Evolutionary conservation across 2,329 filamentous ascomycete genomes (phyloP).

Genomic region (Pseudocercospora vitis): DNA sequence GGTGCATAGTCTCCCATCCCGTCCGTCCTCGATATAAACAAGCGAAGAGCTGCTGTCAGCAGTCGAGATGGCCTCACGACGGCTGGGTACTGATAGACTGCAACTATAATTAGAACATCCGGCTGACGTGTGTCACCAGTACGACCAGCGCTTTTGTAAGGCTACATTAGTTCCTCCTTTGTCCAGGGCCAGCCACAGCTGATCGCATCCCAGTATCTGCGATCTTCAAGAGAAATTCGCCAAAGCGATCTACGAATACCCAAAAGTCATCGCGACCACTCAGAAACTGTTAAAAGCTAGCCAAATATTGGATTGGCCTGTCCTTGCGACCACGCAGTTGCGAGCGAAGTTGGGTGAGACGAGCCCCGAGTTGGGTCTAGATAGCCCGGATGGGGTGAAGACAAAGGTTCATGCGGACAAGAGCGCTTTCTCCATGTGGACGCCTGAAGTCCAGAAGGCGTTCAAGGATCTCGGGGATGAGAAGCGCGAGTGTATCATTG

Average conservation of each 20-base stretch:
- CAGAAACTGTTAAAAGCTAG: constrained; percentile 55
- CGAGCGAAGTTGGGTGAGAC: constrained; percentile 75
- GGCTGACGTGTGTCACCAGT: constrained; percentile 7
- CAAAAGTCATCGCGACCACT: constrained; percentile 63
- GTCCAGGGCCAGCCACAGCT: constrained; percentile 2
- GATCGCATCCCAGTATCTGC: constrained; percentile 65
- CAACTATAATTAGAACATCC: neutral
- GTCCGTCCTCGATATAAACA: neutral
- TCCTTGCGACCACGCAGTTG: constrained; percentile 85
- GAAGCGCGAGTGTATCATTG: constrained; percentile 62
- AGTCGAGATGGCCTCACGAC: neutral
- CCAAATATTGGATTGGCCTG: constrained; percentile 65
- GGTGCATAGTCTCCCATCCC: no score
- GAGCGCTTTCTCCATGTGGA: constrained; percentile 84
- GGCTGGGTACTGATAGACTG: constrained; percentile 2
- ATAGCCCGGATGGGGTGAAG: constrained; percentile 51
- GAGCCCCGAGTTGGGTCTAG: constrained; percentile 66
- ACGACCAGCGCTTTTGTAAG: constrained; percentile 9
- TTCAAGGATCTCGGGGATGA: constrained; percentile 43
- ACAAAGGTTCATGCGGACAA: constrained; percentile 72
- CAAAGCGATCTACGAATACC: constrained; percentile 77
- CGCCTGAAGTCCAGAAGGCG: constrained; percentile 61
- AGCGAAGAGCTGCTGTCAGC: neutral
- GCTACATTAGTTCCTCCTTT: neutral
- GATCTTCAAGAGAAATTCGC: constrained; percentile 95